Evolutionary conservation across 1,284 basidiomycete species (phyloP).

Genomic region (Malassezia obtusa): DNA sequence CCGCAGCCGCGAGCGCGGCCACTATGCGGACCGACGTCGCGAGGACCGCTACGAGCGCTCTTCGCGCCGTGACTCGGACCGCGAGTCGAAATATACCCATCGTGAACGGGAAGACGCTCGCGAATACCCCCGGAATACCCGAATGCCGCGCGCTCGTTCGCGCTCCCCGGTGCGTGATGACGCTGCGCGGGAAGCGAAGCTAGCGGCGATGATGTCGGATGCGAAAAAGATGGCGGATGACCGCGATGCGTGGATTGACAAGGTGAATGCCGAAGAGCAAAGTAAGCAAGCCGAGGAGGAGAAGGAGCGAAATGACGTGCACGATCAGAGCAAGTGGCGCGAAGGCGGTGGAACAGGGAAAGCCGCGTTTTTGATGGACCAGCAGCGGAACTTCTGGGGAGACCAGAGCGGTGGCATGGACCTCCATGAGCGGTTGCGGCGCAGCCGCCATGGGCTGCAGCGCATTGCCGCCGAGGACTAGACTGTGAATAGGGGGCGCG

Average conservation of each 20-base stretch:
- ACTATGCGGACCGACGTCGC: background rate
- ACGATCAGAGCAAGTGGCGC: conserved; percentile 19
- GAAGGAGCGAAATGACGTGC: conserved; percentile 24
- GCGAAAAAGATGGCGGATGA: conserved; percentile 59
- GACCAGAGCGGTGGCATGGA: conserved; percentile 21
- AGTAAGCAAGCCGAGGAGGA: conserved; percentile 28
- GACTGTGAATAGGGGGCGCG: background rate
- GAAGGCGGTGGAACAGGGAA: conserved; percentile 21
- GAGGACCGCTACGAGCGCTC: background rate
- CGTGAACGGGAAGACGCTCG: background rate
- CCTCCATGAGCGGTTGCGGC: conserved; percentile 27
- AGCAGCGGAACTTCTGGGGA: conserved; percentile 33
- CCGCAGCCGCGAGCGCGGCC: background rate
- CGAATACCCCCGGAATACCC: background rate
- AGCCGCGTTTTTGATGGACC: conserved; percentile 32
- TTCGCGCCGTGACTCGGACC: background rate
- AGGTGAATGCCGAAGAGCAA: conserved; percentile 28
- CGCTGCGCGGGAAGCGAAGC: conserved; percentile 64
- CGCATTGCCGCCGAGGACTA: conserved; percentile 17
- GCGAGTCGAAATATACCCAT: background rate
- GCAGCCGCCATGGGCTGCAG: conserved; percentile 25
- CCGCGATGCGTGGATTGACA: conserved; percentile 49
- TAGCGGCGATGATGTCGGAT: conserved; percentile 73
- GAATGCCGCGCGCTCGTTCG: conserved; percentile 8
- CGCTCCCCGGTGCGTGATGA: conserved; percentile 32